Percentiles rank a stretch among this genome's conserved stretches.
These are phyloP conservation scores for Stagonosporopsis rhizophila DNA, from an alignment of 2,329 filamentous ascomycete genomes.

Conservation along the genomic window DNA sequence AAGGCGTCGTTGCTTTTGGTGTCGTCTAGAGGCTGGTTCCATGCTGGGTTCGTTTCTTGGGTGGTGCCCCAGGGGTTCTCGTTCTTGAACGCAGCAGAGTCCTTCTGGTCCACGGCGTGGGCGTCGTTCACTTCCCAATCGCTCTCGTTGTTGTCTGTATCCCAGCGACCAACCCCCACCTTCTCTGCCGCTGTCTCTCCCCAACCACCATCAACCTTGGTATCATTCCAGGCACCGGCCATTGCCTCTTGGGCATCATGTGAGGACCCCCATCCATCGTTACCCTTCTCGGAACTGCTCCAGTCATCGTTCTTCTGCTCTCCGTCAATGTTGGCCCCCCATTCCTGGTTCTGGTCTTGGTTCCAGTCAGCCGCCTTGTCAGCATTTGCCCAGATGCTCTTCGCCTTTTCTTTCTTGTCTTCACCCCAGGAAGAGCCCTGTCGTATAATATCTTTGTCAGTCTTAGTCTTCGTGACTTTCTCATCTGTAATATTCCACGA, in stretches of 20 bases:
- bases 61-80: not conserved
- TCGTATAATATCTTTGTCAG: not conserved
- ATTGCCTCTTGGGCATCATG: not conserved
- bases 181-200: not conserved
- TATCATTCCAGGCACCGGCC: not conserved
- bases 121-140: not conserved
- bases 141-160: not conserved
- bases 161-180: not conserved
- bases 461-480: not conserved
- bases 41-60: not conserved
- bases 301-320: not conserved
- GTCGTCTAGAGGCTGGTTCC: not conserved
- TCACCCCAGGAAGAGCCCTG: not conserved
- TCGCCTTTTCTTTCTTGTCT: not conserved
- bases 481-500: conserved; percentile 15
- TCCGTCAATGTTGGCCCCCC: not conserved
- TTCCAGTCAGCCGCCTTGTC: not conserved
- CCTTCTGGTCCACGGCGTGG: not conserved
- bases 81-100: not conserved
- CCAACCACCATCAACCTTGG: not conserved
- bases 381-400: not conserved
- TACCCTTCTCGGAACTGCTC: not conserved
- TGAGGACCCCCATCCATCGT: not conserved
- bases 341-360: not conserved
- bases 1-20: not conserved